phyloP scores from a whole-genome alignment of 2,329 filamentous ascomycete genomes.

The Cryphonectria japonica region DNA sequence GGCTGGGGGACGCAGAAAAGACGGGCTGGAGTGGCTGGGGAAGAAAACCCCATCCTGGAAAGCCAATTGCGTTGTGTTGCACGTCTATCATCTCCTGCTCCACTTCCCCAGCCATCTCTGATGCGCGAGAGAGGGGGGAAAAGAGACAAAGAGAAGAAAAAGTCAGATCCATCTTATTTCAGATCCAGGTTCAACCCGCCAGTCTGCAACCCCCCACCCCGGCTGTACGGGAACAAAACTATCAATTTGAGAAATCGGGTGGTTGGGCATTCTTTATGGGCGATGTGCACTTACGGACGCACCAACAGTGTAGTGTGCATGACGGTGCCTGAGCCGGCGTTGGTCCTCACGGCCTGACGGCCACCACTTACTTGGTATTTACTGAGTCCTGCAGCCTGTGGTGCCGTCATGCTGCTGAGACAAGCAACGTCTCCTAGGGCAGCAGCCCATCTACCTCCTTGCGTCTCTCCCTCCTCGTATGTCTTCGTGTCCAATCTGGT shows the following conservation, averaged over 20 bases:
- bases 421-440: neutral
- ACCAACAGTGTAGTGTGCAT: constrained; percentile 9
- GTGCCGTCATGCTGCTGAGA: neutral
- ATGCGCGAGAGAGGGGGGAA: constrained; percentile 8
- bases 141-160: neutral
- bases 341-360: neutral
- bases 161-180: constrained; percentile 8
- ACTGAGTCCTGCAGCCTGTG: neutral
- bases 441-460: neutral
- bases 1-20: constrained; percentile 21
- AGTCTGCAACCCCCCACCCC: neutral
- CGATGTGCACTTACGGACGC: neutral
- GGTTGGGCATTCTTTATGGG: constrained; percentile 16
- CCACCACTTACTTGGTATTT: neutral
- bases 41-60: constrained; percentile 12
- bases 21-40: constrained; percentile 33
- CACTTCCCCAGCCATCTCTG: constrained; percentile 28
- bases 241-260: constrained; percentile 23
- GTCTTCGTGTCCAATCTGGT: neutral
- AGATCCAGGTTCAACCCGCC: constrained; percentile 21
- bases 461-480: neutral
- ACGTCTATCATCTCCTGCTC: constrained; percentile 13
- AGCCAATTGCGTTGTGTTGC: constrained; percentile 31
- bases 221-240: neutral
- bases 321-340: constrained; percentile 6